These are phyloP conservation scores for Termitomyces sp. DNA, from an alignment of 768 basidiomycete genomes.

Conservation along the genomic window DNA sequence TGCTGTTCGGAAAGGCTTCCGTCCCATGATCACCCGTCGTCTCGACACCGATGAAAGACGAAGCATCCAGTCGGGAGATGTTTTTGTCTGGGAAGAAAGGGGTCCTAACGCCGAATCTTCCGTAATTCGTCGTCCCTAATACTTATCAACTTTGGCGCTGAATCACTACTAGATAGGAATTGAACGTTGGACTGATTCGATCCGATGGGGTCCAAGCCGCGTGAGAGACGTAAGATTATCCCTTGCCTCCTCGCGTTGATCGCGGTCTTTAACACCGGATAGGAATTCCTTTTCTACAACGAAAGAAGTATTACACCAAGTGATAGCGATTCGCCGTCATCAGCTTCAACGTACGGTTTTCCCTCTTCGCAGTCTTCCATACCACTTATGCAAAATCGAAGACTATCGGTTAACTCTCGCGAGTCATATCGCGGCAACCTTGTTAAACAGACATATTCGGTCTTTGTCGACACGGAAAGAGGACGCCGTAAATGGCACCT, in stretches of 20 bases:
- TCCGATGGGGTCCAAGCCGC: constrained; percentile 74
- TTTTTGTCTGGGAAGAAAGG: constrained; percentile 84
- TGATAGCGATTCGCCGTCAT: constrained; percentile 31
- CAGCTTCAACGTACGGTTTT: constrained; percentile 38
- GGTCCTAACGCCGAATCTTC: constrained; percentile 60
- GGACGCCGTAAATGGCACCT: constrained; percentile 81
- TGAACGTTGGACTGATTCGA: constrained; percentile 79
- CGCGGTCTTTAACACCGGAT: constrained; percentile 1
- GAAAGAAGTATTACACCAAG: constrained; percentile 51
- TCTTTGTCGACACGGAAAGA: constrained; percentile 57
- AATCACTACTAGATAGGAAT: constrained; percentile 51
- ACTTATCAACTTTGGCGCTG: constrained; percentile 7
- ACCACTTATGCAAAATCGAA: background rate
- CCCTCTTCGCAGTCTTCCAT: background rate
- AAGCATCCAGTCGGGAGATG: constrained; percentile 60
- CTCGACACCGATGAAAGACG: constrained; percentile 74
- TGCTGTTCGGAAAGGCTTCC: constrained; percentile 49
- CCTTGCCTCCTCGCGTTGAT: background rate
- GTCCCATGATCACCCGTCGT: constrained; percentile 66
- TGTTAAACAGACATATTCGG: constrained; percentile 79
- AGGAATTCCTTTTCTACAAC: constrained; percentile 78
- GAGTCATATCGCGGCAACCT: constrained; percentile 39
- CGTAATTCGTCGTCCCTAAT: constrained; percentile 38
- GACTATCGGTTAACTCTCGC: constrained; percentile 18
- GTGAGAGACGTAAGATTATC: constrained; percentile 58